Base-by-base conservation (phyloP, 306 rosid species). In the Prunus salicina region DNA sequence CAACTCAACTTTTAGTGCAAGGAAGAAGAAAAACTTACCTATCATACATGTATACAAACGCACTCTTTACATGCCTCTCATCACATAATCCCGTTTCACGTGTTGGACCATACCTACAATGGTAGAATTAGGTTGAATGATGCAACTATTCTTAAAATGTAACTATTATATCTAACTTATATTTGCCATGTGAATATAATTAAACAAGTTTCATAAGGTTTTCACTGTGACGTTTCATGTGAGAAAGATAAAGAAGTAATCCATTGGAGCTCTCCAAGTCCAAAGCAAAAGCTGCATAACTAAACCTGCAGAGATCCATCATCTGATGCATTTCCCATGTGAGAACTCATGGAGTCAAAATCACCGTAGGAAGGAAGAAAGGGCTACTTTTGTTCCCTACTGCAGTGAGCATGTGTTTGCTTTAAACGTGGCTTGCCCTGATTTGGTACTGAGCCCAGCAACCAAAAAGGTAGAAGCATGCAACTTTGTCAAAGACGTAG, bases 331-430 rank as follows among this genome's bases (percentile, higher is more conserved):
- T 73, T 46, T 22, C 16, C 69, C 77, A 61, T 73, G 77, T 60
- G 77, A 46, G 47, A 45, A 22, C 6, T 24, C 77, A 5, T 64
- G 34, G 22, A 6, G 4, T 34, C 38, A 24, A 43, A 24, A 41
- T 25, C 12, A 73, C 16, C 56, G 0, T 9, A 24, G 41, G 55
- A 14, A 22, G 19, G 28, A 38, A 22, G 76, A 20, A 57, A 15
- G 41, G 41, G 67, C 6, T 6, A 12, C 22, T 71, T 55, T 34
- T 71, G 64, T 22, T 12, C 12, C 43, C 50, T 38, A 32, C 65
- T 55, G 68, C 76, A 22, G 65, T 34, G 61, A 4, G 76, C 77
- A 73, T 46, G 77, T 27, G 60, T 61, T 25, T 0, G 60, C 77
- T 27, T n/a, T 3, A 3, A 45, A 60, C 60, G 55, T 25, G 77